Percentiles rank a stretch among this genome's conserved stretches.
These are phyloP conservation scores for Persicaria tinctoria DNA, from an alignment of 148 eudicot species.

Conservation along the genomic window DNA sequence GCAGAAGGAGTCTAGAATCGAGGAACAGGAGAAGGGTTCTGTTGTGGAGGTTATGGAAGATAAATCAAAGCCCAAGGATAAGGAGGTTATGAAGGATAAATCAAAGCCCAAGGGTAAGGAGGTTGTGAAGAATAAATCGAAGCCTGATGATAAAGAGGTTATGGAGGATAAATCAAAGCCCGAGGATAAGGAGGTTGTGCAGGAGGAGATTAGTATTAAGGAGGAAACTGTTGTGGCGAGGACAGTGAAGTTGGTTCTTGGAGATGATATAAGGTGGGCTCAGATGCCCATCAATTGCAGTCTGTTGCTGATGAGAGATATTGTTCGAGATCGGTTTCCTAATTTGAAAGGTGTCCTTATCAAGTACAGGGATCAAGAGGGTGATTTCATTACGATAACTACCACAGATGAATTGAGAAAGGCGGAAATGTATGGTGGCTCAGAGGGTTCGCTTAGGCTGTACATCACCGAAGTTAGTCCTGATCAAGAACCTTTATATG, in stretches of 20 bases:
- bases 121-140: conserved; percentile 47
- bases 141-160: conserved; percentile 57
- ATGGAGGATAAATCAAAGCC: conserved; percentile 38
- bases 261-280: conserved; percentile 84
- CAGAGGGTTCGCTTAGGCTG: conserved; percentile 60
- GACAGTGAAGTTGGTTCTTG: conserved; percentile 70
- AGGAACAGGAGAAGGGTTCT: conserved; percentile 25
- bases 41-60: conserved; percentile 21
- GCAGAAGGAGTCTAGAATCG: conserved; percentile 22
- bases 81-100: conserved; percentile 74
- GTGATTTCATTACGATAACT: conserved; percentile 87
- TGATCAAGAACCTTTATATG: conserved; percentile 75
- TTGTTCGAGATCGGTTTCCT: conserved; percentile 75
- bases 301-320: conserved; percentile 57
- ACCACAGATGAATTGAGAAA: conserved; percentile 74
- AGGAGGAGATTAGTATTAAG: conserved; percentile 50
- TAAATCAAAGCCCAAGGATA: conserved; percentile 37
- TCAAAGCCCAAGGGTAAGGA: conserved; percentile 47
- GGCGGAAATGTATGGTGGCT: conserved; percentile 57
- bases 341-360: conserved; percentile 68
- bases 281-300: conserved; percentile 60
- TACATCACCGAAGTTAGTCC: conserved; percentile 74
- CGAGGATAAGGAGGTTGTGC: conserved; percentile 79
- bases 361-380: conserved; percentile 83
- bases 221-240: conserved; percentile 52